These are phyloP conservation scores for Cystobasidium onofrii DNA, from an alignment of 768 basidiomycete genomes.

Conservation along the genomic window DNA sequence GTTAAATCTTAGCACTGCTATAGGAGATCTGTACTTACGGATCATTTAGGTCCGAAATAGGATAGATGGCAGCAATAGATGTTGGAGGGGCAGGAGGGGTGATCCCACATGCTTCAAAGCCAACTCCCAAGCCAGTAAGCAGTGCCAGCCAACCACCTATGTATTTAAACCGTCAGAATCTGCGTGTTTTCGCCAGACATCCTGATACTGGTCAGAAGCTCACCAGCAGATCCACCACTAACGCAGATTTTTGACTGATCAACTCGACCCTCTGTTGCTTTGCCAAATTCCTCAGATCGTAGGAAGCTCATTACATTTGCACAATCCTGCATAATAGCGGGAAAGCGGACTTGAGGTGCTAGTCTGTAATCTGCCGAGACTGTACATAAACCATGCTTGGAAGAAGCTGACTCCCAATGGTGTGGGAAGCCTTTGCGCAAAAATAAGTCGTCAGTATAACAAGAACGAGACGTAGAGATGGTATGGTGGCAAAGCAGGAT, in stretches of 20 bases:
- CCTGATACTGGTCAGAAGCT: too few species aligned
- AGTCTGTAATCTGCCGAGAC: slow-evolving; percentile 46
- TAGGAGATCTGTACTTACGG: not conserved
- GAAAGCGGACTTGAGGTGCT: slow-evolving; percentile 45
- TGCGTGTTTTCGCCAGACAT: too few species aligned
- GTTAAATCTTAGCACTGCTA: too few species aligned
- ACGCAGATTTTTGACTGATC: slow-evolving; percentile 31
- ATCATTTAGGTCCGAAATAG: slow-evolving; percentile 35
- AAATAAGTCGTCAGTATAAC: not conserved
- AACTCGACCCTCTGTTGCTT: slow-evolving; percentile 13
- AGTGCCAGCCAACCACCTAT: slow-evolving; percentile 37
- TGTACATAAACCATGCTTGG: slow-evolving; percentile 37
- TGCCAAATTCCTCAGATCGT: slow-evolving; percentile 30
- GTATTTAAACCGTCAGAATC: not conserved
- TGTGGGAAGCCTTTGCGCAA: slow-evolving; percentile 37
- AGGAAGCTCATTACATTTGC: slow-evolving; percentile 34
- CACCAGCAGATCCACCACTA: slow-evolving; percentile 31
- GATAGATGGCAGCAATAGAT: slow-evolving; percentile 36
- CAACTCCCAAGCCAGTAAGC: slow-evolving; percentile 31
- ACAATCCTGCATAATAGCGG: slow-evolving; percentile 44
- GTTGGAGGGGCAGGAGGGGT: slow-evolving; percentile 12
- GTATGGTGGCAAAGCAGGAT: not conserved
- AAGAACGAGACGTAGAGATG: not conserved
- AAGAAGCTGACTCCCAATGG: slow-evolving; percentile 42
- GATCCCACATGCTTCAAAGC: slow-evolving; percentile 35